Evolutionary conservation across 768 basidiomycete genomes (phyloP).

Genomic region (Leccinellum luteum): DNA sequence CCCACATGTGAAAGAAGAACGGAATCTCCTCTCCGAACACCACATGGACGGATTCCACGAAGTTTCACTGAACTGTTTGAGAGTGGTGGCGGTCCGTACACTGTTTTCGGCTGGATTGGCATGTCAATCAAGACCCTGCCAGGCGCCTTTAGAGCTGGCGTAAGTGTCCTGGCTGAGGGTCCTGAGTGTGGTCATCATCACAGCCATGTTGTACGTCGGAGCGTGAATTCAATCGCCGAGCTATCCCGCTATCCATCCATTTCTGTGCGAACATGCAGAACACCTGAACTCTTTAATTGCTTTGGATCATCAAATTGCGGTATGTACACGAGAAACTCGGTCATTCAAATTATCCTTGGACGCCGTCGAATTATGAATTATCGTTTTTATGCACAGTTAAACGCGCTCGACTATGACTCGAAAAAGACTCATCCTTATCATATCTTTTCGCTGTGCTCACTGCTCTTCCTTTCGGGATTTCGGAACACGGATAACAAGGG

Average conservation of each 20-base stretch:
- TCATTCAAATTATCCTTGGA: neutral
- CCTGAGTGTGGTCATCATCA: no score
- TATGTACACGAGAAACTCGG: neutral
- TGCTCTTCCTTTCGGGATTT: neutral
- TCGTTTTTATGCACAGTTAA: neutral
- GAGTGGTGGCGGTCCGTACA: neutral
- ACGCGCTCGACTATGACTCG: neutral
- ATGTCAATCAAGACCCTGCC: neutral
- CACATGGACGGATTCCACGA: neutral
- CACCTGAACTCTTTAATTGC: no score
- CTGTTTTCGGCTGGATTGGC: neutral
- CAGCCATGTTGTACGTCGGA: neutral
- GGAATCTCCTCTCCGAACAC: neutral
- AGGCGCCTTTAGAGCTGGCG: no score
- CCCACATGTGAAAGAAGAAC: neutral
- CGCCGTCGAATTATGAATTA: neutral
- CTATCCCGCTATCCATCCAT: no score
- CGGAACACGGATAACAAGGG: no score
- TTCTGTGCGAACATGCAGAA: no score
- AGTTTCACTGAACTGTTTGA: neutral
- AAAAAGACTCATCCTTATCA: neutral
- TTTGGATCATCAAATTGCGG: no score
- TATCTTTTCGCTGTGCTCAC: neutral
- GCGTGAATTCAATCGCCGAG: neutral
- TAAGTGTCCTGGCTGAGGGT: neutral